These are phyloP conservation scores for Yamadazyma diddensiae DNA, from an alignment of 1,139 yeast species.

Conservation along the genomic window DNA sequence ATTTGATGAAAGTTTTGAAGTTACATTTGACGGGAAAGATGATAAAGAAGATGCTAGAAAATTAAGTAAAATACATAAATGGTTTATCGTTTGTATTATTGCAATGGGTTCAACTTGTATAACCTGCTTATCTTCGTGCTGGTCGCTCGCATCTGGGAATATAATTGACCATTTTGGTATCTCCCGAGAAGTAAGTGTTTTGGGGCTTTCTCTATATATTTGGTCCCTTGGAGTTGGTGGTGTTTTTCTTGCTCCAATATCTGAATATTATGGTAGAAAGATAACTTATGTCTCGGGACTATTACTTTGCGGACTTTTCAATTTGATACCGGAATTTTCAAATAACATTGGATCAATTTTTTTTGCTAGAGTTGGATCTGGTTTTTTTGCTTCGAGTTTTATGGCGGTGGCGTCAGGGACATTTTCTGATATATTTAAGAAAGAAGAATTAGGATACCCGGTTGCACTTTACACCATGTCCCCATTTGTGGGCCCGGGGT, in stretches of 20 bases:
- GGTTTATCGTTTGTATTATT: constrained; percentile 26
- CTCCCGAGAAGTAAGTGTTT: constrained; percentile 25
- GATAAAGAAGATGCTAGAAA: constrained; percentile 25
- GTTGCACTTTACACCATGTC: constrained; percentile 28
- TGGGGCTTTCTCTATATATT: constrained; percentile 30
- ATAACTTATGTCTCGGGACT: constrained; percentile 25
- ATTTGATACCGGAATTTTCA: constrained; percentile 27
- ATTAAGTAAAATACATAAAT: constrained; percentile 23
- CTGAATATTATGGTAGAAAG: constrained; percentile 34
- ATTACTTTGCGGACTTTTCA: constrained; percentile 21
- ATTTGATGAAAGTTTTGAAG: constrained; percentile 11
- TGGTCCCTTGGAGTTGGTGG: constrained; percentile 34
- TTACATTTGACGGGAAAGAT: constrained; percentile 24
- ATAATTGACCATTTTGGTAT: constrained; percentile 24
- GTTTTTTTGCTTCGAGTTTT: constrained; percentile 32
- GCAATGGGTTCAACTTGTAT: constrained; percentile 26
- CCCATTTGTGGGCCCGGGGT: constrained; percentile 33
- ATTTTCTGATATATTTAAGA: constrained; percentile 29
- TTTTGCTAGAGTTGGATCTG: constrained; percentile 32
- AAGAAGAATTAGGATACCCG: constrained; percentile 25
- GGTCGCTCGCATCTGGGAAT: constrained; percentile 28
- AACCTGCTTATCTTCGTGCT: constrained; percentile 30
- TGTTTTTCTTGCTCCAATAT: constrained; percentile 30
- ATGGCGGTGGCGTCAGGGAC: constrained; percentile 37
- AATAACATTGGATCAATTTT: constrained; percentile 27